A percentile compares a stretch with the other conserved stretches of the same genome.
These are phyloP conservation scores for Cyberlindnera americana DNA, from an alignment of 805 yeast species.

Conservation along the genomic window DNA sequence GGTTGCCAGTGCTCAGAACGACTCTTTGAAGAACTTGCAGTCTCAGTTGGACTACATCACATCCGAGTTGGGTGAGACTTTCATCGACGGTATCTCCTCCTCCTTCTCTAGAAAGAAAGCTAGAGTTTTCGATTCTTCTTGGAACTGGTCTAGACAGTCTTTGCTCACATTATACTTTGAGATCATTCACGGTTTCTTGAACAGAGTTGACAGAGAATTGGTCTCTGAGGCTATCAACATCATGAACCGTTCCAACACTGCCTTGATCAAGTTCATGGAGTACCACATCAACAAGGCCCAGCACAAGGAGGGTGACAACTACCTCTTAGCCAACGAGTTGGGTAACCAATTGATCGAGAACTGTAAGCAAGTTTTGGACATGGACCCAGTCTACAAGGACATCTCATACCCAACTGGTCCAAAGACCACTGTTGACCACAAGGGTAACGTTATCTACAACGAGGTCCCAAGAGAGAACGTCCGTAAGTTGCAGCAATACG, in stretches of 20 bases:
- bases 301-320: slow-evolving; percentile 82
- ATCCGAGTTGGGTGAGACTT: slow-evolving; percentile 83
- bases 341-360: slow-evolving; percentile 95
- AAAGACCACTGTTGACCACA: slow-evolving; percentile 78
- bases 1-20: slow-evolving; percentile 70
- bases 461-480: slow-evolving; percentile 89
- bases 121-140: slow-evolving; percentile 92
- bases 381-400: slow-evolving; percentile 92
- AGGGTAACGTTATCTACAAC: slow-evolving; percentile 80
- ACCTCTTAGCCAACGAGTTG: slow-evolving; percentile 80
- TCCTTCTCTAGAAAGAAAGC: slow-evolving; percentile 90
- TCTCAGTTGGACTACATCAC: slow-evolving; percentile 78
- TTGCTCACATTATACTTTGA: slow-evolving; percentile 90
- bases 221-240: slow-evolving; percentile 94
- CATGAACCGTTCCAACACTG: slow-evolving; percentile 95
- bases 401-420: slow-evolving; percentile 95
- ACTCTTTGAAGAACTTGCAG: slow-evolving; percentile 79
- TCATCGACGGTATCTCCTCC: slow-evolving; percentile 88
- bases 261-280: slow-evolving; percentile 94
- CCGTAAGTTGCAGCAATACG: slow-evolving; percentile 93
- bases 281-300: slow-evolving; percentile 65
- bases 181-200: slow-evolving; percentile 90
- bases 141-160: slow-evolving; percentile 99
- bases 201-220: slow-evolving; percentile 91
- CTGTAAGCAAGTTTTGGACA: slow-evolving; percentile 79